Base-by-base conservation (phyloP, 139 green algal species). In the Chlamydomonas incerta region DNA sequence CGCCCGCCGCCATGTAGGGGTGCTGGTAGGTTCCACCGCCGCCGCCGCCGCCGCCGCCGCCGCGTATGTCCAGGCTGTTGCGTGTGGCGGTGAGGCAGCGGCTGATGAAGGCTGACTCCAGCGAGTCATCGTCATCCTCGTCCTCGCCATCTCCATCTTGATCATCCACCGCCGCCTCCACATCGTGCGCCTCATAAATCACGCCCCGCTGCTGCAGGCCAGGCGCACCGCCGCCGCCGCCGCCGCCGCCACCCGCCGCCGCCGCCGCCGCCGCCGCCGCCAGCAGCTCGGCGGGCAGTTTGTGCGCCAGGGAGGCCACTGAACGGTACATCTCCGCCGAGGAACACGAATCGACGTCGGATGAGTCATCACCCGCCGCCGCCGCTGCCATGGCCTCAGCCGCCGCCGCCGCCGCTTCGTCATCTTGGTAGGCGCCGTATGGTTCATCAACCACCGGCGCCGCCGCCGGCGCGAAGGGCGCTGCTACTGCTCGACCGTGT, bases 21-120 rank as follows among this genome's bases (percentile, higher is more conserved):
- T n/a, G n/a, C n/a, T n/a, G n/a, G n/a, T n/a, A n/a, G n/a, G 41
- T 50, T 5, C 41, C 8, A 50, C 6, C 8, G 41, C 41, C 41
- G 41, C 41, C 41, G 41, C 41, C 41, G 41, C 41, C 41, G 41
- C 41, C 41, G 41, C 41, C 41, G 41, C 41, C 41, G 41, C 41
- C 41, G 8, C 77, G 65, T 33, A 85, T 85, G 41, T 85, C 79
- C 47, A 85, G 66, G 50, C 65, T 76, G 63, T 75, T 85, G 34
- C 79, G 79, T 4, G 79, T 68, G 66, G 65, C 17, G 9, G n/a
- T 68, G 24, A 85, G 65, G 50, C 79, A 85, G 28, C 28, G 50
- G 5, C 47, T 11, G 31, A 85, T 75, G 79, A 85, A 85, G 1
- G 79, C 79, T 13, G 34, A 65, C 79, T 85, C 79, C 47, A 85